Evolutionary conservation across 805 yeast species (phyloP).

Genomic region (Grigorovia yakushimaensis): DNA sequence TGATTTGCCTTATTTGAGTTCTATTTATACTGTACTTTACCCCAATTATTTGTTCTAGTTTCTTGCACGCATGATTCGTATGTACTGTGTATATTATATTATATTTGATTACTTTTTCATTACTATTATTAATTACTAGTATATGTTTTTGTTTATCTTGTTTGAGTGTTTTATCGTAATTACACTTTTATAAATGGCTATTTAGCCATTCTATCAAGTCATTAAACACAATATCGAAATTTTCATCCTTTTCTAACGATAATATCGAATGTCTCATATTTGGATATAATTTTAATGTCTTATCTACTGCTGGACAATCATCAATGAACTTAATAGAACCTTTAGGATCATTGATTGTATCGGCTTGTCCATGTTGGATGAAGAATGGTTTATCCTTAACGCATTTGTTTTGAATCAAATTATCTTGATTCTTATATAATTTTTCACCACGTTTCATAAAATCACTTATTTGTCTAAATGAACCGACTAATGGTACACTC

Average conservation of each 20-base stretch:
- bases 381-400: constrained; percentile 36
- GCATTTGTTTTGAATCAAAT: constrained; percentile 26
- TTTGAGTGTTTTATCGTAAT: no score
- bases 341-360: constrained; percentile 46
- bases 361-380: constrained; percentile 55
- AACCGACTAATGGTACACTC: constrained; percentile 40
- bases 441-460: constrained; percentile 53
- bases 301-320: constrained; percentile 22
- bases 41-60: no score
- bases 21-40: no score
- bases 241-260: constrained; percentile 38
- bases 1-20: no score
- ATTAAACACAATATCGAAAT: constrained; percentile 28
- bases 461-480: constrained; percentile 47
- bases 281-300: constrained; percentile 15
- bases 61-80: no score
- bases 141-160: no score
- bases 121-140: no score
- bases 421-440: constrained; percentile 33
- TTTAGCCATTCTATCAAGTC: constrained; percentile 36
- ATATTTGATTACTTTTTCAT: no score
- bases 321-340: constrained; percentile 37
- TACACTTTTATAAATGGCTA: background rate
- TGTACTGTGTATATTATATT: no score
- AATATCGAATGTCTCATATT: constrained; percentile 34